phyloP scores from a whole-genome alignment of 1,284 basidiomycete species.

The Ustilago loliicola region DNA sequence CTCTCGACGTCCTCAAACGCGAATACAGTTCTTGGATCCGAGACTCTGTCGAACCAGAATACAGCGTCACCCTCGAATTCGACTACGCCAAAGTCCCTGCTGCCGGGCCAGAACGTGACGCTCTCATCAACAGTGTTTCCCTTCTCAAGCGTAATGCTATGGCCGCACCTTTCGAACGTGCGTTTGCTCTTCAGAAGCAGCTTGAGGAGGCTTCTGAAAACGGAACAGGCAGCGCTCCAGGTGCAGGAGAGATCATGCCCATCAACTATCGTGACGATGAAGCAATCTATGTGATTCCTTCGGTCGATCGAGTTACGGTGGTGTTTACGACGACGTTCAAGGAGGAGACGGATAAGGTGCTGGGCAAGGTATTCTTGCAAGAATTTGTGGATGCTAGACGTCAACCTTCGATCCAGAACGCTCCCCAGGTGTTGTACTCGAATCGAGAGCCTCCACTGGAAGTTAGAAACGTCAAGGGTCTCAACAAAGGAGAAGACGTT shows the following conservation, averaged over 20 bases:
- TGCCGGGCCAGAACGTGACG: slow-evolving; percentile 74
- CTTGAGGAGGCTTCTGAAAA: slow-evolving; percentile 78
- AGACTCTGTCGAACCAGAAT: slow-evolving; percentile 80
- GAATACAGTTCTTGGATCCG: slow-evolving; percentile 85
- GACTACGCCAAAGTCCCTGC: slow-evolving; percentile 87
- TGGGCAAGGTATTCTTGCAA: slow-evolving; percentile 97
- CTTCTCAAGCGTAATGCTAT: slow-evolving; percentile 93
- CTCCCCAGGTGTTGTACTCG: slow-evolving; percentile 97
- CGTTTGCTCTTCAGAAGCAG: slow-evolving; percentile 87
- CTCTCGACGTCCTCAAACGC: slow-evolving; percentile 81
- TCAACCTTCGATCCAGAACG: slow-evolving; percentile 92
- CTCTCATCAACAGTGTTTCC: slow-evolving; percentile 84
- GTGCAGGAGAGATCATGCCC: slow-evolving; percentile 83
- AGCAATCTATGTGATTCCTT: slow-evolving; percentile 94
- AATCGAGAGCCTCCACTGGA: slow-evolving; percentile 95
- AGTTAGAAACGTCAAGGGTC: slow-evolving; percentile 85
- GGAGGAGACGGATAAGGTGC: slow-evolving; percentile 96
- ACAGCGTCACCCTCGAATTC: slow-evolving; percentile 87
- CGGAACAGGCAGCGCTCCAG: slow-evolving; percentile 70
- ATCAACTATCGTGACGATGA: slow-evolving; percentile 93
- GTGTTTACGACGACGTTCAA: slow-evolving; percentile 97
- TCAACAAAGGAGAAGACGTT: slow-evolving; percentile 87
- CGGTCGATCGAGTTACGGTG: slow-evolving; percentile 94
- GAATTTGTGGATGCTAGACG: slow-evolving; percentile 98
- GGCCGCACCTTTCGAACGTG: slow-evolving; percentile 92